A percentile compares a stretch with the other conserved stretches of the same genome.
Conservation (phyloP, 495 filamentous ascomycete genomes). For the Penicillium parvum region DNA sequence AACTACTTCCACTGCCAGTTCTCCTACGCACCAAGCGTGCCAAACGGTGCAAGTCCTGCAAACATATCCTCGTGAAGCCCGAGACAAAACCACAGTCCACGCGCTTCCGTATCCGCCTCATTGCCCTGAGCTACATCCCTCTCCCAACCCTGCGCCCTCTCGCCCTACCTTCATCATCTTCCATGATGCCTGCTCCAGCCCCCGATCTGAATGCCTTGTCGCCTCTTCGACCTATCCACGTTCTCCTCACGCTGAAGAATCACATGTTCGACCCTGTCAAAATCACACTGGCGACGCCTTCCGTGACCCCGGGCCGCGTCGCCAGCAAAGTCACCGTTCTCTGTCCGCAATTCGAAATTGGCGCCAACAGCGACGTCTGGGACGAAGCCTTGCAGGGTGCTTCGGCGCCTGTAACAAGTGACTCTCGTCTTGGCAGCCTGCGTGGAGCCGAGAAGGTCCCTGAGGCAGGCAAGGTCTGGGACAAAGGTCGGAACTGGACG, state of each 20-base stretch:
- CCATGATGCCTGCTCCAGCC: conserved; percentile 21
- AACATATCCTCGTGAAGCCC: conserved; percentile 93
- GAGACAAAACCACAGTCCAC: conserved; percentile 82
- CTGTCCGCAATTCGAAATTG: conserved; percentile 91
- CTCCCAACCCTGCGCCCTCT: conserved; percentile 67
- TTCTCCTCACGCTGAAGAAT: conserved; percentile 84
- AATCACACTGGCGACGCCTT: conserved; percentile 82
- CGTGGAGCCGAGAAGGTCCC: conserved; percentile 55
- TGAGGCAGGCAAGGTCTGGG: conserved; percentile 93
- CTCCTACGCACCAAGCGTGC: conserved; percentile 86
- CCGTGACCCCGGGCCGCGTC: conserved; percentile 72
- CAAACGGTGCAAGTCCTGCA: conserved; percentile 87
- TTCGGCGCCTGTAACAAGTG: conserved; percentile 35
- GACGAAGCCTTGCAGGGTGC: conserved; percentile 72
- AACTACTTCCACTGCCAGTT: conserved; percentile 73
- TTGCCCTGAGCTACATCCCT: conserved; percentile 87
- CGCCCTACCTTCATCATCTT: conserved; percentile 31
- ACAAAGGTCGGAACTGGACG: conserved; percentile 91
- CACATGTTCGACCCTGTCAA: conserved; percentile 87
- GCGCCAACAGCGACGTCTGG: conserved; percentile 92
- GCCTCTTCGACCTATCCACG: conserved; percentile 70
- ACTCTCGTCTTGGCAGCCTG: conserved; percentile 23
- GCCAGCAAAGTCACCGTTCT: conserved; percentile 81
- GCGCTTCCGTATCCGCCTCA: conserved; percentile 82
- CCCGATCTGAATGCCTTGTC: conserved; percentile 49